These are phyloP conservation scores for Nelumbo lutea DNA, from an alignment of 164 flowering plant species.

Conservation along the genomic window DNA sequence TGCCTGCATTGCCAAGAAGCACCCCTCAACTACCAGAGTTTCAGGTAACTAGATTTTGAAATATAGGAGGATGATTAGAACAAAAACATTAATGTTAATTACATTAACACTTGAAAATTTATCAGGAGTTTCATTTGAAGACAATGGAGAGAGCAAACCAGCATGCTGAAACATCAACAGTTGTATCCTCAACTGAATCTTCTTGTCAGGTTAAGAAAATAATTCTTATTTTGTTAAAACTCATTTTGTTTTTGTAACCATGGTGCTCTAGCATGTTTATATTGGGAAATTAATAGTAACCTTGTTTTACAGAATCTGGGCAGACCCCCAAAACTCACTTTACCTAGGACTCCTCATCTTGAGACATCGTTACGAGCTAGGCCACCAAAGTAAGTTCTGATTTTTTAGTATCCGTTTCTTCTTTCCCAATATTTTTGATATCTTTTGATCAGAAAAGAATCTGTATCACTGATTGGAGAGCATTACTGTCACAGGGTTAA, in stretches of 20 bases:
- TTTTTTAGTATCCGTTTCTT: neutral
- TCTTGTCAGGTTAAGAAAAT: constrained; percentile 38
- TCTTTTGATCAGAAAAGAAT: too few relatives aligned
- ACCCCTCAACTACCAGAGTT: constrained; percentile 72
- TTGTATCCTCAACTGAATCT: constrained; percentile 48
- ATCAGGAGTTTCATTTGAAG: constrained; percentile 83
- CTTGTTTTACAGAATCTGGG: constrained; percentile 30
- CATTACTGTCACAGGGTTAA: constrained; percentile 29
- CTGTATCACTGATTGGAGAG: neutral
- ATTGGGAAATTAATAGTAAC: neutral
- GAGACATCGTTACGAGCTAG: constrained; percentile 81
- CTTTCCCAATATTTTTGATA: neutral
- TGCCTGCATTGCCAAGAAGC: constrained; percentile 66
- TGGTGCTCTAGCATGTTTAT: neutral
- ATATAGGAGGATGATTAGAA: too few relatives aligned
- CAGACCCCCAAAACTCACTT: constrained; percentile 59
- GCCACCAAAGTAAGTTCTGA: constrained; percentile 39
- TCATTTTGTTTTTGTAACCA: neutral
- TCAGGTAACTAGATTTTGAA: constrained; percentile 39
- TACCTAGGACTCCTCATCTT: constrained; percentile 72
- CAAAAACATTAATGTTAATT: too few relatives aligned
- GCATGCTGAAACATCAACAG: constrained; percentile 62
- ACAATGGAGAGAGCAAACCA: constrained; percentile 82
- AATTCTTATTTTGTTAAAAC: neutral
- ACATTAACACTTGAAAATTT: neutral